phyloP scores from a whole-genome alignment of 306 rosid species.

The Citrullus amarus region DNA sequence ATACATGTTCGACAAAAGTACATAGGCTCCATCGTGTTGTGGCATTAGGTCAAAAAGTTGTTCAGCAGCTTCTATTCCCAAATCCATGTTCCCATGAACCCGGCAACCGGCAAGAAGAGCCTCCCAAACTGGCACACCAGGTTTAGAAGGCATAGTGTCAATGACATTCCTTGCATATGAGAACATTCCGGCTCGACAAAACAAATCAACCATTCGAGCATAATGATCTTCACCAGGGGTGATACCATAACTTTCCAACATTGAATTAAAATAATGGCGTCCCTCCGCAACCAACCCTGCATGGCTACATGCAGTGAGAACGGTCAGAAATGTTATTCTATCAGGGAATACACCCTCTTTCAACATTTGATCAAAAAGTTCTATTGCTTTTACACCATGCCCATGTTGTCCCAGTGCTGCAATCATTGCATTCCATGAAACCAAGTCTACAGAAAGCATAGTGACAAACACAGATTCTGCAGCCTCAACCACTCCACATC shows the following conservation, averaged over 20 bases:
- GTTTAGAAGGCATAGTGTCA: slow-evolving; percentile 11
- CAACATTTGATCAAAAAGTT: slow-evolving; percentile 13
- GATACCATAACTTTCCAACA: slow-evolving; percentile 1
- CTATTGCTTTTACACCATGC: slow-evolving; percentile 10
- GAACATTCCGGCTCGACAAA: slow-evolving; percentile 5
- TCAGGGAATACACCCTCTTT: slow-evolving; percentile 10
- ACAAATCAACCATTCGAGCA: not conserved
- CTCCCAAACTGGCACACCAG: slow-evolving; percentile 4
- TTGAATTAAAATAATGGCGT: slow-evolving; percentile 3
- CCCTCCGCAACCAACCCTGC: slow-evolving; percentile 14
- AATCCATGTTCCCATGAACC: slow-evolving; percentile 14
- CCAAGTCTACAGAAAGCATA: slow-evolving; percentile 1
- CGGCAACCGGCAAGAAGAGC: slow-evolving; percentile 2
- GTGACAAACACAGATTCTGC: slow-evolving; percentile 2
- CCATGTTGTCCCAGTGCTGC: slow-evolving; percentile 8
- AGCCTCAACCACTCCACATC: slow-evolving; percentile 16
- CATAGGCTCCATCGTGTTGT: slow-evolving; percentile 12
- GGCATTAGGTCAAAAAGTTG: slow-evolving; percentile 10
- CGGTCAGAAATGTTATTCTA: slow-evolving; percentile 11
- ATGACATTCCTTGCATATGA: slow-evolving; percentile 8
- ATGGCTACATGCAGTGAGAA: slow-evolving; percentile 15
- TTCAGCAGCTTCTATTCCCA: slow-evolving; percentile 15
- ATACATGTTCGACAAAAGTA: not conserved
- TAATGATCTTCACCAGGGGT: slow-evolving; percentile 4
- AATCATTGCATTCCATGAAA: not conserved